Base-by-base conservation (phyloP, 179 eudicot species). In the Heliamphora pulchella region DNA sequence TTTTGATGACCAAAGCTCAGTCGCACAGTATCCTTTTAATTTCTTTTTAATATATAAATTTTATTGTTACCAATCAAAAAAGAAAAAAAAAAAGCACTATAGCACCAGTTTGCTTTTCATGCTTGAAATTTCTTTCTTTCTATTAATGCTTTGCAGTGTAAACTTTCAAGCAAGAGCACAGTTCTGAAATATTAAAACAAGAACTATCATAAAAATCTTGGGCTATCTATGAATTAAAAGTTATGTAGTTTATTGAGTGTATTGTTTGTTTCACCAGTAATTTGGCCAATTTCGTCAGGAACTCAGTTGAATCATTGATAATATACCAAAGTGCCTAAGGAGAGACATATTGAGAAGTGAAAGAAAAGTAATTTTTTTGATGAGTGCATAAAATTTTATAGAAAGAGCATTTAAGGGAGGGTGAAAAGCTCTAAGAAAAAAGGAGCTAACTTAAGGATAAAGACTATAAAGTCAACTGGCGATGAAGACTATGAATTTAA, bases 321-420 rank as follows among this genome's bases (percentile, higher is more conserved):
- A 31, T 31, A 31, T 31, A 6, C 47, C 22, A 39, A 55, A 74
- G 65, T 31, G 46, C 39, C 64, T 13, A 11, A 55, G 50, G 55
- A 39, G 61, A 70, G 74, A 70, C 39, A 17, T 44, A 70, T 70
- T 15, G 50, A 74, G 64, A 55, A 74, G 64, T 22, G 39, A 5
- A 41, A 55, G 77, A 14, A 58, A 74, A 54, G 64, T 31, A 39
- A 31, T 55, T 13, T 22, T 48, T 39, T 74, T 39, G 62, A 58
- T 39, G 5, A 6, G 31, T 31, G 0, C 31, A 31, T 31, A 31
- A 31, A 31, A 31, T 31, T 31, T 31, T 31, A 31, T 31, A 31
- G 31, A 31, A 31, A 31, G 31, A 31, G 31, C 31, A 31, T 31
- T 31, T 31, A 31, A 31, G 31, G 31, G 31, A 31, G 31, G 31